Evolutionary conservation across 441 rosid genomes (phyloP), one percentile per base, ranked within the genome.

Genomic region (Capsella rubella): DNA sequence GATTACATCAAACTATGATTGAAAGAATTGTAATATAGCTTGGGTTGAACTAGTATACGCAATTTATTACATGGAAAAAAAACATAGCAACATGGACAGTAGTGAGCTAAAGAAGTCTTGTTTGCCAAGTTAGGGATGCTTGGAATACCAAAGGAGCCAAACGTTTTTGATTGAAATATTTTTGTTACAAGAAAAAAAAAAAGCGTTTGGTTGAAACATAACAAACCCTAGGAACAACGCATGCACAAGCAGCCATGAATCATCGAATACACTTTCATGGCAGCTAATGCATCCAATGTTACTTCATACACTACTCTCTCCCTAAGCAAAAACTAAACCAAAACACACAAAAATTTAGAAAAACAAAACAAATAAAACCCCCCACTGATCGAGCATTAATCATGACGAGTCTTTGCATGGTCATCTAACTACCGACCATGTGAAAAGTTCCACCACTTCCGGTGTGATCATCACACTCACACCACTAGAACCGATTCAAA

Each of bases 211-310:
- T 28, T 46, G 47, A 64, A 77, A 64, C 72, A 77, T 49, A 16
- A 7, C 10, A 70, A 76, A 76, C 27, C 45, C 4, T 47, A 46
- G 9, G 25, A 76, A 70, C 76, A 74, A 59, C 46, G 82, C 76
- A 79, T 79, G 82, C 79, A 69, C 61, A 70, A 74, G 82, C 79
- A 69, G 79, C 79, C 82, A 65, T 13, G 72, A 78, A 55, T 59
- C 29, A 55, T 40, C 58, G 5, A 12, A 28, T 37, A 47, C 34
- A 37, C 18, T 39, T 58, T 74, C 79, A 65, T 64, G 79, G 82
- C 79, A 79, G 82, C 82, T 79, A 35, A 70, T 72, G 82, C 82
- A 79, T 79, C 79, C 79, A 74, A 31, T 27, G 82, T 57, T 69
- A 73, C 42, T 61, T 71, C 64, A 21, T 21, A 51, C 64, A 52